Evolutionary conservation across 192 early-diverging fungal species (phyloP), one percentile per base, ranked within the genome.

Genomic region (Backusella morwellensis): DNA sequence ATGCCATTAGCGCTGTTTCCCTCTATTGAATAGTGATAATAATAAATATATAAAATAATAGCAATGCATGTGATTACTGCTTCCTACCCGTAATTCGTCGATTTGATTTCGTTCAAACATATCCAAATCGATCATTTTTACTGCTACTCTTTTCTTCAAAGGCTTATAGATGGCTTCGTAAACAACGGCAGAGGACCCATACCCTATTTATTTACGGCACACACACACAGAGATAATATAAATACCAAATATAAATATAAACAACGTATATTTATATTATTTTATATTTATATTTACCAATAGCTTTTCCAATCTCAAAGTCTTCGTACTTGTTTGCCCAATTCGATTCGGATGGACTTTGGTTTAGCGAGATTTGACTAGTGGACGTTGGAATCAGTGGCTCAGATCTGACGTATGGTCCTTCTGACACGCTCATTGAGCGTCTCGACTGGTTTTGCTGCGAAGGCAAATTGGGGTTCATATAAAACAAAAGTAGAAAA

Each of bases 71-170:
- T 68, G 32, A 40, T 69, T 38, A 21, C 11, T 34, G n/a, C 32
- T 15, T 81, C 40, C 70, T 85, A 93, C 91, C 79, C 95, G 79
- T 54, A 96, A 85, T 82, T 96, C 95, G 77, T 96, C 95, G 78
- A 96, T 96, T 82, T 96, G 95, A 79, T 94, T 93, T n/a, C 95
- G 82, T 74, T 95, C 94, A 91, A 96, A 96, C 87, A 90, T 90
- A 77, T 96, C 95, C 77, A 96, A 84, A 81, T 96, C 94, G 76
- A 96, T 95, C 79, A 95, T 90, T 76, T 96, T 96, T 63, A 95
- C 87, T 21, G 92, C 92, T 14, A 95, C 91, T 23, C 85, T 79
- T 77, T 88, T 92, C 63, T 89, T 89, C 19, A 86, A 70, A 0
- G 94, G 93, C 50, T 90, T 89, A 77, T 95, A 95, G 68, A 87